Percentiles rank a stretch among this genome's conserved stretches.
Conservation (phyloP, 805 yeast species). For the Candida quercuum region DNA sequence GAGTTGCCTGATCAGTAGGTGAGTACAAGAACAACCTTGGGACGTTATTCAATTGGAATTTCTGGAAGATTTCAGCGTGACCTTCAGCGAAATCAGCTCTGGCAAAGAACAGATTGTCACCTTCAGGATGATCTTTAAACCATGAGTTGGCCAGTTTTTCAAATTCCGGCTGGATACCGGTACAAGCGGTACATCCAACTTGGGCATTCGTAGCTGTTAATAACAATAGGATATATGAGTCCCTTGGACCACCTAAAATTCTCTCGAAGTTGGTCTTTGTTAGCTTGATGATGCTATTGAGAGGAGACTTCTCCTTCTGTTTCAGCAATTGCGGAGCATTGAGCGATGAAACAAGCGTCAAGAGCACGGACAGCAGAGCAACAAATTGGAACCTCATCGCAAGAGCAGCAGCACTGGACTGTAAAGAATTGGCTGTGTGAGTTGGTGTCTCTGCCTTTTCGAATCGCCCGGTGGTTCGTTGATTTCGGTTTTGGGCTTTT, state of each 20-base stretch:
- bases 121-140: slow-evolving; percentile 51
- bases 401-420: background rate
- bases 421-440: no score
- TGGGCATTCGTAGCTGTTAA: slow-evolving; percentile 71
- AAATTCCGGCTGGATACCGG: slow-evolving; percentile 61
- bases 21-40: slow-evolving; percentile 68
- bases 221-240: slow-evolving; percentile 61
- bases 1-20: slow-evolving; percentile 45
- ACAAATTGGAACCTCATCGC: background rate
- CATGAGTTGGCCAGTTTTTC: slow-evolving; percentile 59
- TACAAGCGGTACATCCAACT: slow-evolving; percentile 75
- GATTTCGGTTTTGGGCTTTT: no score
- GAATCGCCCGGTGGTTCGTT: no score
- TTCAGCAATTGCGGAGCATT: slow-evolving; percentile 20
- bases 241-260: slow-evolving; percentile 56
- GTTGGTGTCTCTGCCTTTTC: no score
- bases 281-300: slow-evolving; percentile 37
- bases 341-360: slow-evolving; percentile 8
- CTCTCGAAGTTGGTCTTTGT: slow-evolving; percentile 57
- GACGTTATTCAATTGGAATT: slow-evolving; percentile 55
- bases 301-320: slow-evolving; percentile 22
- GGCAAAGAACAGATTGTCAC: slow-evolving; percentile 60
- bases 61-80: slow-evolving; percentile 38
- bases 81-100: slow-evolving; percentile 65
- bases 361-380: background rate